Conservation (phyloP, 2,329 filamentous ascomycete genomes). For the Pyricularia sp. region DNA sequence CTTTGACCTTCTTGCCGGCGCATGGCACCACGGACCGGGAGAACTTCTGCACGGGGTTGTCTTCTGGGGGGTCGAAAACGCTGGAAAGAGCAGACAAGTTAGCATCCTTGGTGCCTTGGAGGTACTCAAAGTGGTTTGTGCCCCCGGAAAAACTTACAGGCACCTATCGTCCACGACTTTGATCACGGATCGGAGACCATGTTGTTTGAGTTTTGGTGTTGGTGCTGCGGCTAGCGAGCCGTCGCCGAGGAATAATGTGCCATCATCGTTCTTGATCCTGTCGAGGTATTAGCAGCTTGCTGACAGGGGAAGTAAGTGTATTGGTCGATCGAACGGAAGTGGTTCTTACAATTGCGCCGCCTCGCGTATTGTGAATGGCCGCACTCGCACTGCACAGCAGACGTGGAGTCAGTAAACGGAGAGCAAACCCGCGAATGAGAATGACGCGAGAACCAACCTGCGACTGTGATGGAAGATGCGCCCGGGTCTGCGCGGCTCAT, state of each 20-base stretch:
- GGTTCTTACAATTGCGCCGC: slow-evolving; percentile 67
- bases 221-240: slow-evolving; percentile 83
- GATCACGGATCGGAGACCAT: slow-evolving; percentile 81
- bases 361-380: slow-evolving; percentile 74
- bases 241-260: slow-evolving; percentile 87
- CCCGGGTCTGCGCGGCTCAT: slow-evolving; percentile 1
- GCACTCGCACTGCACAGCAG: slow-evolving; percentile 44
- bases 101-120: neutral
- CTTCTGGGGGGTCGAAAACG: slow-evolving; percentile 93
- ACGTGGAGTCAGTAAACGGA: slow-evolving; percentile 14
- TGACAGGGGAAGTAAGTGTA: neutral
- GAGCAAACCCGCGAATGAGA: neutral
- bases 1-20: slow-evolving; percentile 83
- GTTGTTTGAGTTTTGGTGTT: slow-evolving; percentile 69
- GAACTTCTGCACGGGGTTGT: slow-evolving; percentile 82
- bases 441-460: slow-evolving; percentile 26
- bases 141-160: slow-evolving; percentile 50
- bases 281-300: neutral
- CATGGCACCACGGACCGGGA: slow-evolving; percentile 64
- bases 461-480: slow-evolving; percentile 45
- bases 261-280: slow-evolving; percentile 62
- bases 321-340: neutral
- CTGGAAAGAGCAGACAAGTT: slow-evolving; percentile 30
- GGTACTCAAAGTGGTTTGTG: neutral
- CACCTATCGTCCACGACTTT: slow-evolving; percentile 95